Percentiles rank a stretch among this genome's conserved stretches.
Evolutionary conservation across 768 basidiomycete species (phyloP).

Genomic region (Boletales sp.): DNA sequence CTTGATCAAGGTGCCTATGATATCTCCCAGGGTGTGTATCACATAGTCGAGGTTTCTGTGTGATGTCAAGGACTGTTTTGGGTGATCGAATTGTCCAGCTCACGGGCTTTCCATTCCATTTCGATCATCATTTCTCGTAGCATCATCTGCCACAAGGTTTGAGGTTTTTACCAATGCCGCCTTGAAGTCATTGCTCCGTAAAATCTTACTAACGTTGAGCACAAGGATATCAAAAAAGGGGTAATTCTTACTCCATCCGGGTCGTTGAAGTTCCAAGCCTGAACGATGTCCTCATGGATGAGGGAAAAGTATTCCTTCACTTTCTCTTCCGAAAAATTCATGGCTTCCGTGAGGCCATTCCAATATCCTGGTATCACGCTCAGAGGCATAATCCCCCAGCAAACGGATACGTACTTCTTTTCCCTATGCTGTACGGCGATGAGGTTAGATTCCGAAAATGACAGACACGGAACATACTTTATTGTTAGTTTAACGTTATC

Average conservation of each 20-base stretch:
- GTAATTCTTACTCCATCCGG: not conserved
- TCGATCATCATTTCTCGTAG: too few relatives aligned
- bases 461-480: not conserved
- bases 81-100: not conserved
- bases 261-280: slow-evolving; percentile 1
- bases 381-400: not conserved
- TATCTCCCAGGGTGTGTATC: not conserved
- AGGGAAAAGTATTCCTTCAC: not conserved
- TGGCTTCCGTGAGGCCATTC: not conserved
- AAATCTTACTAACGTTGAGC: not conserved
- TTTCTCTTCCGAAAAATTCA: not conserved
- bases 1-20: not conserved
- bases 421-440: not conserved
- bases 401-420: not conserved
- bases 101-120: not conserved
- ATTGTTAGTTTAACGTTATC: not conserved
- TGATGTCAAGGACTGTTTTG: not conserved
- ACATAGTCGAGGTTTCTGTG: not conserved
- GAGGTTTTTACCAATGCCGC: not conserved
- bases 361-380: not conserved
- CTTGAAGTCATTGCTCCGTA: not conserved
- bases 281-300: not conserved
- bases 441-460: not conserved
- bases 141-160: not conserved
- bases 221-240: not conserved